phyloP scores from a whole-genome alignment of 1,284 basidiomycete genomes.

The Apiotrichum gracile region DNA sequence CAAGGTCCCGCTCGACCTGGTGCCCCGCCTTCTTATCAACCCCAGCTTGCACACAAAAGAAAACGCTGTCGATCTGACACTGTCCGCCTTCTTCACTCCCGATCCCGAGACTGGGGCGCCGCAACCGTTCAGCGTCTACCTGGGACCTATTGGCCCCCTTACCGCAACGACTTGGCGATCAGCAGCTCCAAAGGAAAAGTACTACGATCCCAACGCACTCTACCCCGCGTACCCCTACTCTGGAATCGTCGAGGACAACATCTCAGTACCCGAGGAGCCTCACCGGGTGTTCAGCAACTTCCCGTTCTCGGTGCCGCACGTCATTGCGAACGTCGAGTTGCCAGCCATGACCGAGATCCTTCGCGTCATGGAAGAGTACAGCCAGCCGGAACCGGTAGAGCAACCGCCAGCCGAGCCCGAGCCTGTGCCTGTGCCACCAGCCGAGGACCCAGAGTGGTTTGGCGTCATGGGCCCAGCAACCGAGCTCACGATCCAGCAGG shows the following conservation, averaged over 20 bases:
- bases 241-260: conserved; percentile 1
- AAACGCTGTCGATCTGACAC: conserved; percentile 72
- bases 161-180: conserved; percentile 42
- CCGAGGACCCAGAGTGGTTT: conserved; percentile 9
- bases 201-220: conserved; percentile 13
- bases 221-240: conserved; percentile 17
- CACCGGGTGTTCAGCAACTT: conserved; percentile 27
- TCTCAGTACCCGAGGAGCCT: conserved; percentile 7
- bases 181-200: conserved; percentile 25
- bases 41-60: conserved; percentile 59
- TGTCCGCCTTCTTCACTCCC: conserved; percentile 61
- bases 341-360: conserved; percentile 28
- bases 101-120: conserved; percentile 47
- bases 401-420: neutral
- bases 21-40: conserved; percentile 75
- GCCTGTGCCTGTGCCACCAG: neutral
- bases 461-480: conserved; percentile 11
- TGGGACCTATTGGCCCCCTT: conserved; percentile 81
- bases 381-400: neutral
- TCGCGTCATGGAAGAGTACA: conserved; percentile 23
- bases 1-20: conserved; percentile 59
- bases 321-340: conserved; percentile 34
- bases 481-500: conserved; percentile 28
- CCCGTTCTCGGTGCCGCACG: conserved; percentile 29
- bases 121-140: conserved; percentile 65